Conservation (phyloP, 164 flowering plant species). For the Macadamia tetraphylla region DNA sequence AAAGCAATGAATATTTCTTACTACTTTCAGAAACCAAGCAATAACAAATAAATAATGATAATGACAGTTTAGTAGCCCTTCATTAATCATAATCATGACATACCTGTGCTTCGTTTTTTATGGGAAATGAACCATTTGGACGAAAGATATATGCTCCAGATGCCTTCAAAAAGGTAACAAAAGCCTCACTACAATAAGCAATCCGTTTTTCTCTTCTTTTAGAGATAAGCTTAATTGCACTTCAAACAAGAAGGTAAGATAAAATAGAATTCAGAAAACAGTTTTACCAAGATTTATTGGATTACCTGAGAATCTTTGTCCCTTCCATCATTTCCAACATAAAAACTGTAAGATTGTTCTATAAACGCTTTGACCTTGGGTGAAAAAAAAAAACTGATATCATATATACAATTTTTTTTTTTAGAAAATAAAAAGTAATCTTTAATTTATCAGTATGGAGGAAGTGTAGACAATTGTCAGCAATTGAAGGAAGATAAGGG, state of each 20-base stretch:
- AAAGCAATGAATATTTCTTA: background rate
- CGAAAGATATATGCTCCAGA: slow-evolving; percentile 97
- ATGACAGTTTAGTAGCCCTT: background rate
- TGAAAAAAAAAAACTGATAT: background rate
- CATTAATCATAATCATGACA: background rate
- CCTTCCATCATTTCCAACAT: slow-evolving; percentile 61
- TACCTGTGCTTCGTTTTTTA: slow-evolving; percentile 58
- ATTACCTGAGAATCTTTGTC: slow-evolving; percentile 72
- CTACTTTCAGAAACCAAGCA: background rate
- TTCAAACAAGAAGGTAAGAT: background rate
- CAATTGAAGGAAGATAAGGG: background rate
- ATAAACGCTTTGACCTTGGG: slow-evolving; percentile 45
- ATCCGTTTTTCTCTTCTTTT: too few relatives aligned
- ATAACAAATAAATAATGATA: background rate
- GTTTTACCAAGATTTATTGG: background rate
- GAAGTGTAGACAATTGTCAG: background rate
- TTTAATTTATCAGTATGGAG: background rate
- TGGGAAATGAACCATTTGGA: slow-evolving; percentile 68
- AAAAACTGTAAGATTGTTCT: slow-evolving; percentile 62
- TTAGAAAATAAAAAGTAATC: background rate
- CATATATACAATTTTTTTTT: background rate
- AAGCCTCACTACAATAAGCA: background rate
- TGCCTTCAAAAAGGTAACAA: slow-evolving; percentile 45
- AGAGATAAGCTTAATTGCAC: too few relatives aligned
- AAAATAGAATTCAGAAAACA: background rate